Conservation (phyloP, 208 protist genomes). For the Zelonia costaricensis region DNA sequence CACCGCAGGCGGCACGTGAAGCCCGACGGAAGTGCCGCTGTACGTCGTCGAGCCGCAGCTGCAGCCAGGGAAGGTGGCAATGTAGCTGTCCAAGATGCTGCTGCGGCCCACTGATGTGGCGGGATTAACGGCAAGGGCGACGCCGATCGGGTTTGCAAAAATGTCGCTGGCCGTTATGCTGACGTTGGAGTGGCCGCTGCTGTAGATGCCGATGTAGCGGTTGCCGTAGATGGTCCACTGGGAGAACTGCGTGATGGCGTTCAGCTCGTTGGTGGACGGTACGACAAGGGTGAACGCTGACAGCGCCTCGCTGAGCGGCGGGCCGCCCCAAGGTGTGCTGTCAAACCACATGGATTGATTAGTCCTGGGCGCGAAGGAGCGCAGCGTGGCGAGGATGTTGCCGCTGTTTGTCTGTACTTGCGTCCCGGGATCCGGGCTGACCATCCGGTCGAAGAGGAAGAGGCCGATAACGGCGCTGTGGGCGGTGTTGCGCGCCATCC, state of each 20-base stretch:
- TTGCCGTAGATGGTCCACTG: slow-evolving; percentile 18
- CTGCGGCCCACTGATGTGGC: slow-evolving; percentile 12
- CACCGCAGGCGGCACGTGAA: neutral
- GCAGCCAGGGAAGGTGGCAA: slow-evolving; percentile 28
- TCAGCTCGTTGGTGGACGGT: too few relatives aligned
- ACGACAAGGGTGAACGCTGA: too few relatives aligned
- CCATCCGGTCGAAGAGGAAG: slow-evolving; percentile 27
- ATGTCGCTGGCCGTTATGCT: slow-evolving; percentile 20
- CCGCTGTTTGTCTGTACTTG: too few relatives aligned
- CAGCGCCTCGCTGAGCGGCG: too few relatives aligned
- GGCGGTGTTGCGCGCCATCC: slow-evolving; percentile 15
- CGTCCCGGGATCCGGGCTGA: too few relatives aligned
- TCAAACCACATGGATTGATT: neutral
- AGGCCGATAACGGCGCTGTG: slow-evolving; percentile 42
- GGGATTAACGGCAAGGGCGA: slow-evolving; percentile 28
- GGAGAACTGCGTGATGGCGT: slow-evolving; percentile 7
- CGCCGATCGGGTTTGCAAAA: slow-evolving; percentile 39
- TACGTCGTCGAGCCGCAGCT: slow-evolving; percentile 8
- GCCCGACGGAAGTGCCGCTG: neutral
- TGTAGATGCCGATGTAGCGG: slow-evolving; percentile 42
- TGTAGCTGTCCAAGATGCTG: slow-evolving; percentile 14
- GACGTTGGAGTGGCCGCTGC: slow-evolving; percentile 30
- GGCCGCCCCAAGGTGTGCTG: too few relatives aligned
- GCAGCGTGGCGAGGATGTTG: too few relatives aligned
- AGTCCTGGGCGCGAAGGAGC: neutral